Evolutionary conservation across 2,329 filamentous ascomycete genomes (phyloP).

Genomic region (Hypoxylon sp.): DNA sequence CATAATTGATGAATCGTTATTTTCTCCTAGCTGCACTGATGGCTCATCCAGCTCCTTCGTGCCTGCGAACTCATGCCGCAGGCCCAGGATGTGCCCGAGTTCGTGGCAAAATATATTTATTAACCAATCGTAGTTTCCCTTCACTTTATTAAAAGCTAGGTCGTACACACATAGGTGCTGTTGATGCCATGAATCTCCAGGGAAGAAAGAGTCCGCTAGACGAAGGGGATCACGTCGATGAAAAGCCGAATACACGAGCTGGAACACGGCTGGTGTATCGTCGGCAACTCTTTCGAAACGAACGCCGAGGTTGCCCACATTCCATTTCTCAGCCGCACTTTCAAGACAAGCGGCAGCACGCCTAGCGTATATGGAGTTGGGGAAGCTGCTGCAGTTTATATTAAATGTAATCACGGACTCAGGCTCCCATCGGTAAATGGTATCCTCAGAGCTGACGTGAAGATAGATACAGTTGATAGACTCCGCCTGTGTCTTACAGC

Average conservation of each 20-base stretch:
- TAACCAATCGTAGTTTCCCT: background rate
- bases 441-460: background rate
- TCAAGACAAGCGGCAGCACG: conserved; percentile 5
- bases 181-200: background rate
- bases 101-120: conserved; percentile 30
- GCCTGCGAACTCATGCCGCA: conserved; percentile 28
- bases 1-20: conserved; percentile 19
- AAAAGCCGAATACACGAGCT: conserved; percentile 1
- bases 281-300: conserved; percentile 18
- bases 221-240: background rate
- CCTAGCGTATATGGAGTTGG: background rate
- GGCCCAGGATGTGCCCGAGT: conserved; percentile 30
- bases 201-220: conserved; percentile 14
- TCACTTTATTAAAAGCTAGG: background rate
- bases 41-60: background rate
- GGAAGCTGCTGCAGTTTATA: conserved; percentile 7
- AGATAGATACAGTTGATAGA: conserved; percentile 12
- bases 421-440: conserved; percentile 16
- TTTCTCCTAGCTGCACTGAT: conserved; percentile 2
- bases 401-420: conserved; percentile 17
- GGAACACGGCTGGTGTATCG: conserved; percentile 15
- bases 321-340: conserved; percentile 9
- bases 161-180: conserved; percentile 5
- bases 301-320: background rate
- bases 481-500: background rate